Evolutionary conservation across 768 basidiomycete genomes (phyloP), one percentile per base, ranked within the genome.

Genomic region (Termitomyces bulborhizus): DNA sequence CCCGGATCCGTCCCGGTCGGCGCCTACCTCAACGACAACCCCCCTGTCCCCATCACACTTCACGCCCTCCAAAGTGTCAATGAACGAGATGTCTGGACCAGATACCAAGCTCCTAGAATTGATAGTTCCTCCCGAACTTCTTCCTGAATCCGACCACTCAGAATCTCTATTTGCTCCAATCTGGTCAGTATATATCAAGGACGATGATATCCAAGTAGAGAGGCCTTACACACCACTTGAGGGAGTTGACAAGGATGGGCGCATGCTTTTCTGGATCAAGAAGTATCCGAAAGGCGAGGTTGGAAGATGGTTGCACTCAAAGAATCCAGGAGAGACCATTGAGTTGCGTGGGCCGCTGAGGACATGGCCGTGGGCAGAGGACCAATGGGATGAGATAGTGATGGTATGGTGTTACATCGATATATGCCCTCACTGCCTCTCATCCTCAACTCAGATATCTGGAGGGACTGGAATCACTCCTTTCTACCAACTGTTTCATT

Each of bases 401-500:
- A 83, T 93, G 86, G 91, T 85, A 65, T 42, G 77, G 16, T 34
- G 32, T 7, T 46, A 47, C 16, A 45, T 40, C 6, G 29, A 42
- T 26, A 32, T 12, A 13, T 53, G 27, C n/a, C 12, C 21, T 46
- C 16, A 9, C 31, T 47, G 21, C 45, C 39, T 32, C 34, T 11
- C 8, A 46, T 12, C 26, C 13, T n/a, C 13, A 18, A 24, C 3
- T 53, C 16, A 93, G 91, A 84, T 93, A 53, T 92, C 90, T 43
- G 91, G 91, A 37, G 91, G 91, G 27, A 93, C 91, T 4, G 91
- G 92, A 29, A 85, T 93, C 47, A 86, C 91, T 15, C 92, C 91
- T 3, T 93, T 93, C 66, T 83, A 83, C 63, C 91, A 93, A 64
- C 74, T 93, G 18, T 73, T 92, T 55, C 77, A 86, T 62, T 69